Percentiles rank a stretch among this genome's conserved stretches.
phyloP scores from a whole-genome alignment of 352 stramenopile species.

The Peronospora tabacina region DNA sequence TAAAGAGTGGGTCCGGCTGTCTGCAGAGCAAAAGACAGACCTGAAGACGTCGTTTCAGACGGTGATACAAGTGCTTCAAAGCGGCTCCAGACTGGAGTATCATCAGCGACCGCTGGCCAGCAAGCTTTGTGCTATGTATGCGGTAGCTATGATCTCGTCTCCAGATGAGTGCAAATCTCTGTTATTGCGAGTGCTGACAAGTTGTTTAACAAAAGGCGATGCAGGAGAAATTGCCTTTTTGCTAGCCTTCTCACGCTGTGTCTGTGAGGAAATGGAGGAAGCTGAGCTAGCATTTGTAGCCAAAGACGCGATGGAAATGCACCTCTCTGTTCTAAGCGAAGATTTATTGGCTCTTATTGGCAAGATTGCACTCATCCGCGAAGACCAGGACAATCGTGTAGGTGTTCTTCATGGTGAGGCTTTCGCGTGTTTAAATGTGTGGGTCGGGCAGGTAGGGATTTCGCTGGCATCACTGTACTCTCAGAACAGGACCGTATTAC shows the following conservation, averaged over 20 bases:
- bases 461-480: slow-evolving; percentile 44
- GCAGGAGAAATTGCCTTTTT: slow-evolving; percentile 38
- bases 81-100: slow-evolving; percentile 22
- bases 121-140: slow-evolving; percentile 57
- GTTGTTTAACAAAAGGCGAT: slow-evolving; percentile 21
- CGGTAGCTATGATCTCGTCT: slow-evolving; percentile 43
- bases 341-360: slow-evolving; percentile 40
- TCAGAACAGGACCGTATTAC: slow-evolving; percentile 35
- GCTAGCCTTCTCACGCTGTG: slow-evolving; percentile 44
- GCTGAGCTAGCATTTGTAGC: slow-evolving; percentile 47
- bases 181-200: slow-evolving; percentile 29
- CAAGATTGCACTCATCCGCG: slow-evolving; percentile 36
- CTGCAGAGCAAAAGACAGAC: slow-evolving; percentile 26
- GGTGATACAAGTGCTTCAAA: slow-evolving; percentile 30
- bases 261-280: slow-evolving; percentile 64
- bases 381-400: slow-evolving; percentile 24
- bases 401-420: slow-evolving; percentile 44
- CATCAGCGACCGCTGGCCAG: slow-evolving; percentile 34
- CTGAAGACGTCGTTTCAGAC: slow-evolving; percentile 33
- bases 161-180: slow-evolving; percentile 43
- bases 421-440: slow-evolving; percentile 48
- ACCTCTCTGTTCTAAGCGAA: slow-evolving; percentile 36
- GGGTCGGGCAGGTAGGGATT: slow-evolving; percentile 47
- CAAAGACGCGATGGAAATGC: slow-evolving; percentile 60
- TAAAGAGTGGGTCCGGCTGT: slow-evolving; percentile 51